Percentiles rank a stretch among this genome's conserved stretches.
Conservation (phyloP, 208 protist genomes). For the Wallacemonas sp. region DNA sequence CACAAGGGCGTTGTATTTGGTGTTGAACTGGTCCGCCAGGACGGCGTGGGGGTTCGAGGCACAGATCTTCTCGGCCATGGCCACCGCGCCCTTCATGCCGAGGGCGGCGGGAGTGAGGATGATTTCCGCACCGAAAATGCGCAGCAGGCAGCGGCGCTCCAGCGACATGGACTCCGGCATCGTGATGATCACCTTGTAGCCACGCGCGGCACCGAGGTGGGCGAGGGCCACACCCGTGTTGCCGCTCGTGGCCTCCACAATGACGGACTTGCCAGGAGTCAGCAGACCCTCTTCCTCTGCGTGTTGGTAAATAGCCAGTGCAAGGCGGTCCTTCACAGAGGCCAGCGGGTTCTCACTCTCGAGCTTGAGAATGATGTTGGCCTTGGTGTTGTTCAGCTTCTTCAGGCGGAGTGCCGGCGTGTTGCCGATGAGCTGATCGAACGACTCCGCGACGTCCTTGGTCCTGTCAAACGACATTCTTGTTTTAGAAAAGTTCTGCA, state of each 20-base stretch:
- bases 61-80: constrained; percentile 79
- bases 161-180: constrained; percentile 93
- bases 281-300: constrained; percentile 80
- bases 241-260: constrained; percentile 89
- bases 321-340: constrained; percentile 89
- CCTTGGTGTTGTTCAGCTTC: constrained; percentile 72
- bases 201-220: constrained; percentile 70
- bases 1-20: constrained; percentile 81
- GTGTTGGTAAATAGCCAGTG: constrained; percentile 76
- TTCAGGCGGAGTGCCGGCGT: constrained; percentile 90
- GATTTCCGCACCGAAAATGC: constrained; percentile 87
- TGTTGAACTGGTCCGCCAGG: constrained; percentile 86
- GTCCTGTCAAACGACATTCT: constrained; percentile 42
- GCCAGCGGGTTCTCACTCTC: constrained; percentile 85
- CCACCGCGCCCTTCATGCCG: constrained; percentile 87
- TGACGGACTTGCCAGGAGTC: constrained; percentile 72
- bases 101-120: constrained; percentile 85
- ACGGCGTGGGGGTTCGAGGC: constrained; percentile 67
- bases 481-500: not conserved
- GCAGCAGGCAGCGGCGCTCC: constrained; percentile 79
- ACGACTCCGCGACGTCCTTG: constrained; percentile 56
- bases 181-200: constrained; percentile 88
- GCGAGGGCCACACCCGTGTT: constrained; percentile 90
- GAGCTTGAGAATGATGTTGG: constrained; percentile 83
- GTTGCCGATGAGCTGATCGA: constrained; percentile 84